Base-by-base conservation (phyloP, 1,284 basidiomycete genomes). In the Puccinia coronata region DNA sequence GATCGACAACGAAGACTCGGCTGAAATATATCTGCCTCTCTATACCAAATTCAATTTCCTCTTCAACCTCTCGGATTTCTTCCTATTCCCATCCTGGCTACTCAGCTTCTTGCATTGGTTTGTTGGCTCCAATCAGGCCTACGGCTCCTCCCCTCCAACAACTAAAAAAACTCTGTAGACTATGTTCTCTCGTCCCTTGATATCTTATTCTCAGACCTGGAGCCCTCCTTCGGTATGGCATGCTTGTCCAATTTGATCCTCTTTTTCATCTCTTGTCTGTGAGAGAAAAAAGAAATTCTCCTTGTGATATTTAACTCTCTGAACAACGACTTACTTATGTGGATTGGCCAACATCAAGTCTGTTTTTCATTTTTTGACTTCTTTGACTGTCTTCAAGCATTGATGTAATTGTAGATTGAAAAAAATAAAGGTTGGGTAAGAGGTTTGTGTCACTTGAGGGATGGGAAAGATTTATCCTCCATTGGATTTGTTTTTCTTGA, bases 1-100 rank as follows among this genome's bases (percentile, higher is more conserved):
- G 0, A 86, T 97, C 65, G 93, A 95, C 84, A 90, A 90, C 59
- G 91, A 92, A 82, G 91, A 94, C 84, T 92, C 91, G 18, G 88
- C 89, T 78, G 89, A 89, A 20, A 89, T 96, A 79, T 87, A 90
- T 83, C 84, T 94, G 84, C 95, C 95, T 18, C 91, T 92, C 86
- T 93, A 91, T 83, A 88, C 88, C 12, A 88, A 92, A 84, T 89
- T 91, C 53, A 87, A 55, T 34, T 55, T 55, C 49, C 11, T 72
- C n/a, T 72, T 72, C 49, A n/a, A 36, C 34, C 34, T 72, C 18
- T 43, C 39, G 6, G 55, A 57, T 25, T 61, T 74, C 36, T 61
- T 74, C 31, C 20, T 59, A 16, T 6, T 74, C n/a, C 72, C 72
- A 12, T 59, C 55, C 18, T 74, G 72, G 72, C 9, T 74, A 4